These are phyloP conservation scores for Plantago rigida DNA, from an alignment of 305 asterid genomes.

Conservation along the genomic window DNA sequence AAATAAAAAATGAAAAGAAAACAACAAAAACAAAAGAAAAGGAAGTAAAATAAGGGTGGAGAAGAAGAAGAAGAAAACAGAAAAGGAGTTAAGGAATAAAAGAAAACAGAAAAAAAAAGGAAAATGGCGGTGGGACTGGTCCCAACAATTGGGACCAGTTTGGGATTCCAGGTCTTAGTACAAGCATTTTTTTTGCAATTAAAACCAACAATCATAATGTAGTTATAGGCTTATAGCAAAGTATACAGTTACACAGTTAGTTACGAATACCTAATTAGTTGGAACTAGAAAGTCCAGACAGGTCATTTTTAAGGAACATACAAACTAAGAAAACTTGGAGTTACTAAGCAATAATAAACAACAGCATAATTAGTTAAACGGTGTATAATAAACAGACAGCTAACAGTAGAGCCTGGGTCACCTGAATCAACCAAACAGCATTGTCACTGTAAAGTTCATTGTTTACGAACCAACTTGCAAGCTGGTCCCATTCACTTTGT, in stretches of 20 bases:
- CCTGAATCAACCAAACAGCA: slow-evolving; percentile 96
- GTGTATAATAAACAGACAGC: slow-evolving; percentile 16
- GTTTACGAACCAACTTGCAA: slow-evolving; percentile 87
- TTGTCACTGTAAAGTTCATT: slow-evolving; percentile 62
- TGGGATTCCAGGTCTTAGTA: too few relatives aligned
- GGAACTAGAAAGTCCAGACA: not conserved
- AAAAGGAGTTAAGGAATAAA: too few relatives aligned
- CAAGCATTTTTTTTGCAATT: not conserved
- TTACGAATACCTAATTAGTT: not conserved
- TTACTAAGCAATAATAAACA: slow-evolving; percentile 7
- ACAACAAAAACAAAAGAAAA: too few relatives aligned
- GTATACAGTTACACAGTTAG: not conserved
- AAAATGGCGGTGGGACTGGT: too few relatives aligned
- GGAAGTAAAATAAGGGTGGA: too few relatives aligned
- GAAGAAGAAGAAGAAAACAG: too few relatives aligned
- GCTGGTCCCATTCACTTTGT: slow-evolving; percentile 92
- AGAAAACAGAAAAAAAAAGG: too few relatives aligned
- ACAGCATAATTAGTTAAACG: slow-evolving; percentile 14
- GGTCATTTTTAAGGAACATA: not conserved
- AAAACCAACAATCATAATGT: not conserved
- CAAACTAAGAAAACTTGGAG: not conserved
- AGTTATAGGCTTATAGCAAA: not conserved
- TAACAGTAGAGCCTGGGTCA: slow-evolving; percentile 25
- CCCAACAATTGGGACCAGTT: too few relatives aligned
- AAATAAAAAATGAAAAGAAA: too few relatives aligned